These are phyloP conservation scores for Alternaria viburni DNA, from an alignment of 2,329 filamentous ascomycete species.

Conservation along the genomic window DNA sequence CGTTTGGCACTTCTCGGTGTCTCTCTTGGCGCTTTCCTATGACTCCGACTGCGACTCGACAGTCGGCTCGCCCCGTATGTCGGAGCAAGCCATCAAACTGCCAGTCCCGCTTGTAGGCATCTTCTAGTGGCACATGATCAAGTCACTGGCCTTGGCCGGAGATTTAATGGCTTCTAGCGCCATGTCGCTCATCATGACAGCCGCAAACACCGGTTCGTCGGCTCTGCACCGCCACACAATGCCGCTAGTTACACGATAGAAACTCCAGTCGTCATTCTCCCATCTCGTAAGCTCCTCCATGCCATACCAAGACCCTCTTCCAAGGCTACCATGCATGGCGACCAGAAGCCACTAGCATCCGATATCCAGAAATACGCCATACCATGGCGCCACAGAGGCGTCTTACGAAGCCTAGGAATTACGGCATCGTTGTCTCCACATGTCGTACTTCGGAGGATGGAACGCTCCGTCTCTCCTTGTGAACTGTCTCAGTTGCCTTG, in stretches of 20 bases:
- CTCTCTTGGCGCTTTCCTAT: conserved; percentile 14
- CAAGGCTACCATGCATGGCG: conserved; percentile 18
- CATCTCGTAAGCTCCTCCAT: background rate
- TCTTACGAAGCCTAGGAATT: background rate
- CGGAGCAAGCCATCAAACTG: conserved; percentile 9
- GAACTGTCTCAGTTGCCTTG: conserved; percentile 29
- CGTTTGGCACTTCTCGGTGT: conserved; percentile 5
- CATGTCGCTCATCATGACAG: conserved; percentile 30
- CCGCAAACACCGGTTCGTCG: conserved; percentile 24
- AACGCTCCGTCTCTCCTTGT: background rate
- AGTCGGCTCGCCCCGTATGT: conserved; percentile 29
- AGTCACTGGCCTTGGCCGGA: conserved; percentile 24
- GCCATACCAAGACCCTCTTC: background rate
- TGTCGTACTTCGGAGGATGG: background rate
- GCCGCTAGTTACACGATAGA: conserved; percentile 16
- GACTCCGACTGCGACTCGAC: conserved; percentile 25
- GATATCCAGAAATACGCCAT: conserved; percentile 11
- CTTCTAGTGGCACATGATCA: conserved; percentile 1
- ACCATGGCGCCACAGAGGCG: conserved; percentile 5
- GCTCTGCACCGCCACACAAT: conserved; percentile 14
- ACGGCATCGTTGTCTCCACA: background rate
- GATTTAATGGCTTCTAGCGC: conserved; percentile 26
- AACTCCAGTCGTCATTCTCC: background rate
- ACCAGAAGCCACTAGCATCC: conserved; percentile 3
- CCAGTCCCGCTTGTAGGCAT: conserved; percentile 15